Evolutionary conservation across 768 basidiomycete genomes (phyloP).

Genomic region (Tricholoma flavovirens): DNA sequence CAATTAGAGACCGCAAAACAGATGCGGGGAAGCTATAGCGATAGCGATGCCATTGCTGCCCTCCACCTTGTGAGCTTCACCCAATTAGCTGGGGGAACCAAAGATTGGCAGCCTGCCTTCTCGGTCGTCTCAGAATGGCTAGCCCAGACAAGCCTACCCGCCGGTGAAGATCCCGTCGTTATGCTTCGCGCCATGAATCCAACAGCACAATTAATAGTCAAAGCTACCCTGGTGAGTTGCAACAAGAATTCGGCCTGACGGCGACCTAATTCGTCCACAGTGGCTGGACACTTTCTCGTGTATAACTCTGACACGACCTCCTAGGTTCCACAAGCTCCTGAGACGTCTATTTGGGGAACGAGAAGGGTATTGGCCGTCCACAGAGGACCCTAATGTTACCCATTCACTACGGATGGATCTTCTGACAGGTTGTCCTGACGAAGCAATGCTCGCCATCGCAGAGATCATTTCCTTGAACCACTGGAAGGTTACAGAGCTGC

Average conservation of each 20-base stretch:
- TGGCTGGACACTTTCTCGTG: slow-evolving; percentile 77
- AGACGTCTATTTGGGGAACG: slow-evolving; percentile 55
- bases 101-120: slow-evolving; percentile 68
- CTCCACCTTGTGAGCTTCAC: slow-evolving; percentile 73
- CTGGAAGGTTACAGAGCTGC: slow-evolving; percentile 66
- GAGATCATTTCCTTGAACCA: slow-evolving; percentile 67
- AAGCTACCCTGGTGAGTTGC: slow-evolving; percentile 64
- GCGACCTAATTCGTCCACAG: slow-evolving; percentile 30
- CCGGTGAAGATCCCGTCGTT: slow-evolving; percentile 59
- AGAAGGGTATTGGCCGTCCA: slow-evolving; percentile 40
- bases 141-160: slow-evolving; percentile 54
- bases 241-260: background rate
- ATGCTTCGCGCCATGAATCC: slow-evolving; percentile 50
- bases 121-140: slow-evolving; percentile 75
- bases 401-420: slow-evolving; percentile 56
- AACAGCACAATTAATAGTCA: slow-evolving; percentile 54
- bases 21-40: slow-evolving; percentile 48
- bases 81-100: slow-evolving; percentile 59
- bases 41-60: slow-evolving; percentile 73
- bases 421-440: slow-evolving; percentile 75
- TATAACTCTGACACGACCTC: slow-evolving; percentile 52
- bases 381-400: slow-evolving; percentile 27
- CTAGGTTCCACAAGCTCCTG: slow-evolving; percentile 62
- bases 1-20: slow-evolving; percentile 54
- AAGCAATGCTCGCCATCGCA: slow-evolving; percentile 68